phyloP scores from a whole-genome alignment of 352 stramenopile genomes.

The Vaucheria bursata region DNA sequence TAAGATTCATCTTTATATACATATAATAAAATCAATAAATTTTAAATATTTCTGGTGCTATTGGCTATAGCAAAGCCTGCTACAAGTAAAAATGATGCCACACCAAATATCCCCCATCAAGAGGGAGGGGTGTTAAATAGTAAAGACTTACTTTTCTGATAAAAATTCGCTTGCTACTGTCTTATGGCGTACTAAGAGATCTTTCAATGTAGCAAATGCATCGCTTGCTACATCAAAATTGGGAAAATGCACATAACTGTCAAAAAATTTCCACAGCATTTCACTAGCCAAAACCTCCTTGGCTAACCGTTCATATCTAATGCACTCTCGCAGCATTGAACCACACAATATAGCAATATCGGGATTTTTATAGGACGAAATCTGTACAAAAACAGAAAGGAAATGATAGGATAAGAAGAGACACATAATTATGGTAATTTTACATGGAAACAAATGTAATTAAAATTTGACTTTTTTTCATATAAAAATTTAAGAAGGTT shows the following conservation, averaged over 20 bases:
- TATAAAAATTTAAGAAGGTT: too few species aligned
- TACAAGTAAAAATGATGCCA: too few species aligned
- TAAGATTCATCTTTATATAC: too few species aligned
- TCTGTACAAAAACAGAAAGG: not conserved
- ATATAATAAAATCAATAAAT: too few species aligned
- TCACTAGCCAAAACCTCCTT: slow-evolving; percentile 65
- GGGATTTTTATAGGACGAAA: slow-evolving; percentile 68
- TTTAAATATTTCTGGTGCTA: too few species aligned
- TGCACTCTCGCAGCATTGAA: slow-evolving; percentile 74
- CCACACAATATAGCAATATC: slow-evolving; percentile 76
- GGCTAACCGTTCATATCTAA: slow-evolving; percentile 66
- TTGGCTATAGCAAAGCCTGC: too few species aligned
- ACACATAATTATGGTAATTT: too few species aligned
- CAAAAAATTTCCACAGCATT: slow-evolving; percentile 74
- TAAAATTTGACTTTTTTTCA: too few species aligned
- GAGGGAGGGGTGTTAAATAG: too few species aligned
- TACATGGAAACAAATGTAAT: too few species aligned
- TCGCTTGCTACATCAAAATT: slow-evolving; percentile 84
- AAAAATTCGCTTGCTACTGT: slow-evolving; percentile 56
- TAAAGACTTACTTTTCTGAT: slow-evolving; percentile 2
- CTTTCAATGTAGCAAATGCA: slow-evolving; percentile 75
- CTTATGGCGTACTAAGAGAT: slow-evolving; percentile 75
- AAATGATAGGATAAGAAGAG: not conserved
- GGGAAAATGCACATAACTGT: slow-evolving; percentile 71
- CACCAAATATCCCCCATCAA: too few species aligned